Evolutionary conservation across 805 yeast species (phyloP).

Genomic region (Candida golubevii): DNA sequence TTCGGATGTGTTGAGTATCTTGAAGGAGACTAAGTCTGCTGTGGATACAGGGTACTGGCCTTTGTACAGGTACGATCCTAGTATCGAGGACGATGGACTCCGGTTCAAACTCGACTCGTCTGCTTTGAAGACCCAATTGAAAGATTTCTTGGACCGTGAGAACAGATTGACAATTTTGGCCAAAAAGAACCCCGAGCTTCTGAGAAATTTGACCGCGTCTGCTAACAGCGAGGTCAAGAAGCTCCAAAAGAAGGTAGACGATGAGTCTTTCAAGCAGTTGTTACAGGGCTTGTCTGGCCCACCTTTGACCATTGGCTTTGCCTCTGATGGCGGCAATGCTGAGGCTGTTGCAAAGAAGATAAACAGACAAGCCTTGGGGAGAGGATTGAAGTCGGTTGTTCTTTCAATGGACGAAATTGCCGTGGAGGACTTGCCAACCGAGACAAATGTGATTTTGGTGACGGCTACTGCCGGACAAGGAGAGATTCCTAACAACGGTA

Average conservation of each 20-base stretch:
- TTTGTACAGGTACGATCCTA: slow-evolving; percentile 79
- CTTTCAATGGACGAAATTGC: slow-evolving; percentile 69
- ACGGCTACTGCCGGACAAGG: slow-evolving; percentile 84
- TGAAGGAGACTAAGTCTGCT: slow-evolving; percentile 83
- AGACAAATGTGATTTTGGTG: slow-evolving; percentile 63
- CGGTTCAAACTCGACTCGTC: slow-evolving; percentile 86
- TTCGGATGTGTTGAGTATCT: slow-evolving; percentile 65
- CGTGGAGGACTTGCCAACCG: slow-evolving; percentile 68
- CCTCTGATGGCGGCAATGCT: slow-evolving; percentile 91
- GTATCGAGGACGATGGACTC: slow-evolving; percentile 41
- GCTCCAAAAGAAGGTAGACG: slow-evolving; percentile 63
- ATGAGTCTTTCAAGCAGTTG: slow-evolving; percentile 69
- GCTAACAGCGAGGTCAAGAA: slow-evolving; percentile 55
- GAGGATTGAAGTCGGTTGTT: slow-evolving; percentile 68
- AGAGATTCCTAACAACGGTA: slow-evolving; percentile 81
- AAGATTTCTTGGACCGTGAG: slow-evolving; percentile 82
- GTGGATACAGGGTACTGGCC: slow-evolving; percentile 98
- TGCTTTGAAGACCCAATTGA: slow-evolving; percentile 68
- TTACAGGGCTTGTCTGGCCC: slow-evolving; percentile 90
- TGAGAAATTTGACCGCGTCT: slow-evolving; percentile 63
- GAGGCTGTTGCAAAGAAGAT: slow-evolving; percentile 75
- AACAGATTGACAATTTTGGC: slow-evolving; percentile 79
- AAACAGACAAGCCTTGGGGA: slow-evolving; percentile 70
- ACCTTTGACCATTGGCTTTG: slow-evolving; percentile 79
- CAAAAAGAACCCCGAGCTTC: slow-evolving; percentile 64